phyloP scores from a whole-genome alignment of 352 stramenopile species.

The Ophiocytium majus region DNA sequence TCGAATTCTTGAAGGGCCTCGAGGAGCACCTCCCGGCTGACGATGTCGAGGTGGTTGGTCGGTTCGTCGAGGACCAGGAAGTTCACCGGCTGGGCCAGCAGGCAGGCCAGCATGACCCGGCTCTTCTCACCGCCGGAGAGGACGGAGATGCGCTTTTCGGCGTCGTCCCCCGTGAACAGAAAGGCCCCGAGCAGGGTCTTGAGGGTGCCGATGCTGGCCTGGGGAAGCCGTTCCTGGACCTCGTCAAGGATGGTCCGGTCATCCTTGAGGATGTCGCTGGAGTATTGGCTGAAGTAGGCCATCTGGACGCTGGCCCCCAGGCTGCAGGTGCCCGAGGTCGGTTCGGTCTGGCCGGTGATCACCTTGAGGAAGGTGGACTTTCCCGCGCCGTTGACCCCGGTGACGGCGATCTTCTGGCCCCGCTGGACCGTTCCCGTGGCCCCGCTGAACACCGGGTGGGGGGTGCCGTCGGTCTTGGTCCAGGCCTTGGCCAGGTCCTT shows the following conservation, averaged over 20 bases:
- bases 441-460: slow-evolving; percentile 82
- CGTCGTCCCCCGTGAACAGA: slow-evolving; percentile 70
- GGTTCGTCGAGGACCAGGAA: slow-evolving; percentile 88
- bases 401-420: slow-evolving; percentile 90
- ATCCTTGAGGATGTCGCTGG: too few relatives aligned
- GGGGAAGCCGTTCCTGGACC: too few relatives aligned
- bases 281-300: slow-evolving; percentile 78
- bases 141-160: slow-evolving; percentile 51
- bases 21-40: slow-evolving; percentile 84
- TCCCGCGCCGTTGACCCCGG: slow-evolving; percentile 95
- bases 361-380: slow-evolving; percentile 96
- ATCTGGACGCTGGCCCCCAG: slow-evolving; percentile 69
- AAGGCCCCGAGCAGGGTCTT: slow-evolving; percentile 78
- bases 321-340: too few relatives aligned
- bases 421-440: slow-evolving; percentile 88
- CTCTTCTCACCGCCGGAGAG: slow-evolving; percentile 78
- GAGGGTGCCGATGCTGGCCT: too few relatives aligned
- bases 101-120: slow-evolving; percentile 70
- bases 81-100: slow-evolving; percentile 75
- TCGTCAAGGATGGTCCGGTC: too few relatives aligned
- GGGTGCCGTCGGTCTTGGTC: too few relatives aligned
- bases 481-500: slow-evolving; percentile 67
- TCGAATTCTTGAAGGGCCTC: slow-evolving; percentile 92
- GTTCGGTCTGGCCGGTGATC: slow-evolving; percentile 82
- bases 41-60: slow-evolving; percentile 94